phyloP scores from a whole-genome alignment of 2,329 filamentous ascomycete genomes.

The Ceratocystis colombiana region DNA sequence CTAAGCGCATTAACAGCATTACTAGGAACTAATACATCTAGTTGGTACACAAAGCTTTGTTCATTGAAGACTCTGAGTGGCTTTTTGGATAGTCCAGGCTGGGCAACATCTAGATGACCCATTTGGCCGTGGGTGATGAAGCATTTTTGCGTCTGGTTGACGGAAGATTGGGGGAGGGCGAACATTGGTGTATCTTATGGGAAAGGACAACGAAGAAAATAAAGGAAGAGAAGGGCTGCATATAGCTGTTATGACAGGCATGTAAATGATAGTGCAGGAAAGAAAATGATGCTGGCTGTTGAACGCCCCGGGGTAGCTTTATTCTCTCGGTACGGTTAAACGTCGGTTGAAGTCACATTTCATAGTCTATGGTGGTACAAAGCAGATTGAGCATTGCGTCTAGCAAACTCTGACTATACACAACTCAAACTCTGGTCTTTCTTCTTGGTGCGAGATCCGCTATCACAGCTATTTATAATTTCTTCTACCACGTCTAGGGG shows the following conservation, averaged over 20 bases:
- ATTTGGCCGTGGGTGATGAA: conserved; percentile 61
- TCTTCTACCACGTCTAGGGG: background rate
- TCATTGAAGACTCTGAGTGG: conserved; percentile 58
- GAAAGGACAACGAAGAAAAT: background rate
- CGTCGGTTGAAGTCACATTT: background rate
- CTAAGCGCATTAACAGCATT: conserved; percentile 48
- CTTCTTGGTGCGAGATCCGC: background rate
- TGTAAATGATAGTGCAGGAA: background rate
- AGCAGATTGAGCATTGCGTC: background rate
- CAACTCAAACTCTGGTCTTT: background rate
- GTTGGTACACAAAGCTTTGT: conserved; percentile 58
- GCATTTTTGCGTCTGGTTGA: conserved; percentile 56
- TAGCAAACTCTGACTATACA: background rate
- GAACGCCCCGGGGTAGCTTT: background rate
- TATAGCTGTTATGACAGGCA: background rate
- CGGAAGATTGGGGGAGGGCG: conserved; percentile 36
- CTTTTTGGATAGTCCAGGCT: conserved; percentile 60
- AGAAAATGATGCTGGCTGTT: background rate
- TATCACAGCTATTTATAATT: background rate
- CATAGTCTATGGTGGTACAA: background rate
- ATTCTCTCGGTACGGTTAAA: background rate
- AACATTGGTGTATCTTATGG: conserved; percentile 35
- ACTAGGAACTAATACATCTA: conserved; percentile 63
- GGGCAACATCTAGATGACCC: conserved; percentile 58
- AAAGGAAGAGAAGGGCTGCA: background rate